Base-by-base conservation (phyloP, 2,329 filamentous ascomycete genomes). In the Diplodia mutila region DNA sequence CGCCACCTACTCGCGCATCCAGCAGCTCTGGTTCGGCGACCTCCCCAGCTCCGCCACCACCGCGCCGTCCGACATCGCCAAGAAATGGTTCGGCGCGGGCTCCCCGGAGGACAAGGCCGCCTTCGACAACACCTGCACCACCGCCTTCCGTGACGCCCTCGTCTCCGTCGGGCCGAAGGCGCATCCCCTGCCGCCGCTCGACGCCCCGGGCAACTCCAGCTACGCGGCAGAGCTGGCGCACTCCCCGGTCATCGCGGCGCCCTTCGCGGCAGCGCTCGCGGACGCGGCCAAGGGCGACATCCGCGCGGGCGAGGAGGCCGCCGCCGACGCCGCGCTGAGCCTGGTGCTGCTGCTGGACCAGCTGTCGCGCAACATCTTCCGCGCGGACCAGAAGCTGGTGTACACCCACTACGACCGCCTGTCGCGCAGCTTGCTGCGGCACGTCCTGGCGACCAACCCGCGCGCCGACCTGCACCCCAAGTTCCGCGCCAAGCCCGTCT, bases 331-430 rank as follows among this genome's bases (percentile, higher is more conserved):
- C 4, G 74, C 81, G 14, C 77, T 90, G 2, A 80, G 82, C 53
- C 74, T 90, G 0, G 72, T 87, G 5, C 71, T 90, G 2, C 80
- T 90, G 2, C 81, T 90, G 2, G 89, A 90, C 69, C 88, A 90
- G 72, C 80, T 90, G 51, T 81, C 88, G 0, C 84, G 89, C 2
- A 90, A 90, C 73, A 81, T 86, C 70, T 88, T 85, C 76, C 86
- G 89, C 16, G 83, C 80, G 0, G 77, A 79, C 0, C 76, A 85
- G 27, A 75, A 80, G 0, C 69, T 84, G 2, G 80, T 85, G 3
- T 90, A 89, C 72, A 77, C 68, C 1, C 81, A 85, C 70, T 89
- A 87, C 70, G 88, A 90, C 70, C 82, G 81, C 7, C 76, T 90
- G 2, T 81, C 84, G 0, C 76, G 77, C n/a, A 77, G 82, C 1